Base-by-base conservation (phyloP, 805 yeast species). In the Metschnikowia santaceciliae region DNA sequence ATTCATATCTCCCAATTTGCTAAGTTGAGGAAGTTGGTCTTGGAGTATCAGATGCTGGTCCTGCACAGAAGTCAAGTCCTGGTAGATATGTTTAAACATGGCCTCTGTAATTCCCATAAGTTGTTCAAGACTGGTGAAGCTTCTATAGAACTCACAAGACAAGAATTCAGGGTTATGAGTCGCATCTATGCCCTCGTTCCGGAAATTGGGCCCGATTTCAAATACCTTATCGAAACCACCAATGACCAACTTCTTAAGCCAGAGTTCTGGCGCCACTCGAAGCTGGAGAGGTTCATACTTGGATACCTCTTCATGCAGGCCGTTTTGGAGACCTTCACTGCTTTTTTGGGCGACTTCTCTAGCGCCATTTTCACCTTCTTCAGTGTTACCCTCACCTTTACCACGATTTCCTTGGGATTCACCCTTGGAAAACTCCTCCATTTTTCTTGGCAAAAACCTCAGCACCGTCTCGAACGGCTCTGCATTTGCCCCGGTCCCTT, bases 131-230 rank as follows among this genome's bases (percentile, higher is more conserved):
- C 79, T 73, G 0, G 86, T 81, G 62, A 78, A 90, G 0, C 88
- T 77, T 60, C 86, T 87, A 65, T 92, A 92, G 59, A 90, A 88
- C 64, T 92, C 99, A 63, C 96, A 83, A 2, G 90, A 81, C 1
- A 96, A 85, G 64, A 91, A 92, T 62, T 92, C 99, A 0, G 97
- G 96, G 67, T 92, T 94, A 65, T 92, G 99, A 0, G 96, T 88
- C 1, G 86, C 75, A 64, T 92, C 99, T 30, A 92, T 76, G 6
- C 97, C 96, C 69, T 94, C 99, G 61, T 94, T 94, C 60, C 99
- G 76, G 67, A 91, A 94, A 42, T 77, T 83, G 48, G 80, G 77
- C 0, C 97, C 97, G 48, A 94, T 80, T 62, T 94, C 98, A 66
- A 81, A 94, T 2, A 94, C 84, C 57, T 80, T 82, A 58, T 91